Base-by-base conservation (phyloP, 208 protist species). In the Sergeia podlipaevii region DNA sequence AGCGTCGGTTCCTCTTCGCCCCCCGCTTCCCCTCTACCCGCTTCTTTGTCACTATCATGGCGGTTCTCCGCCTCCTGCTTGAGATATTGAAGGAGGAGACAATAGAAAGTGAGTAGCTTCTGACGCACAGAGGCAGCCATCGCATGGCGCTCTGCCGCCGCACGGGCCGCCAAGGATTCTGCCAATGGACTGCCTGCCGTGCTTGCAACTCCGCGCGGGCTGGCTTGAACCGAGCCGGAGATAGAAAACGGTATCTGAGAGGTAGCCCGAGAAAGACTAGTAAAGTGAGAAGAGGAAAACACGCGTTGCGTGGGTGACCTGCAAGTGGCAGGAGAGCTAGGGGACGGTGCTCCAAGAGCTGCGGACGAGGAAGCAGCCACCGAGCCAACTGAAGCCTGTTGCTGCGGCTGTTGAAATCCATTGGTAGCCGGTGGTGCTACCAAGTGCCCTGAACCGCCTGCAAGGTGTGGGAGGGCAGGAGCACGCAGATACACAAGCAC, bases 401-500 rank as follows among this genome's bases (percentile, higher is more conserved):
- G 44, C 21, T 8, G 13, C 13, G 4, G 51, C 21, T 39, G 53
- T 32, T 38, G 38, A n/a, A 20, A 43, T 17, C 34, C 23, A 54
- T 7, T 26, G 4, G 51, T 2, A 4, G 17, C 10, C 20, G 1
- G 46, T 41, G 39, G 17, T 32, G 13, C 7, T 38, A 3, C n/a
- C 50, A 5, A 21, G 29, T 11, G 18, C 46, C 15, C 52, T 21
- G 47, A 1, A 53, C 36, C 18, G 50, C 23, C 23, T 30, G 23
- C 4, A 52, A 18, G 2, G 47, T 30, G 20, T 70, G 42, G 21
- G 33, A 37, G 3, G 44, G 36, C 30, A 4, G 75, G 68, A 2
- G 70, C 50, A 3, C 65, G 47, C 13, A 91, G 51, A 46, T 78
- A 87, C 0, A 91, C 36, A 17, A 91, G 62, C 13, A 91, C 76